Evolutionary conservation across 345 rosid species (phyloP).

Genomic region (Salix purpurea): DNA sequence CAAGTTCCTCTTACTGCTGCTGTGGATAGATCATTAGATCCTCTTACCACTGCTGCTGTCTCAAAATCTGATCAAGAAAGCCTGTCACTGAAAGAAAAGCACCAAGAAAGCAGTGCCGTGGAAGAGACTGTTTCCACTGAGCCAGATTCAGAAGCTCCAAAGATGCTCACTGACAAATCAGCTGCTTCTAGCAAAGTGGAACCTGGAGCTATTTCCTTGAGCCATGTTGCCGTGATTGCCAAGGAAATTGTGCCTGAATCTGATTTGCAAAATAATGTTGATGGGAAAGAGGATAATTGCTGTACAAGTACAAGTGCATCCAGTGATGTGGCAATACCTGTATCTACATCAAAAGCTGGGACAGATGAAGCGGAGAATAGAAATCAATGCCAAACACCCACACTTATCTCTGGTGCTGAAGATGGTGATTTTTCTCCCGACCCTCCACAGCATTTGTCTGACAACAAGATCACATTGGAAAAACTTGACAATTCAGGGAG

Average conservation of each 20-base stretch:
- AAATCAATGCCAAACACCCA: slow-evolving; percentile 20
- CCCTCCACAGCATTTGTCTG: slow-evolving; percentile 32
- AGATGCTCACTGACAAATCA: slow-evolving; percentile 15
- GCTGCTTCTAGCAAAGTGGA: slow-evolving; percentile 41
- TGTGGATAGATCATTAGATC: slow-evolving; percentile 32
- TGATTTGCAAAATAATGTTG: slow-evolving; percentile 34
- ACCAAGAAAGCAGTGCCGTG: slow-evolving; percentile 3
- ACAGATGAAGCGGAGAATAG: slow-evolving; percentile 24
- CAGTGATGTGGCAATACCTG: slow-evolving; percentile 28
- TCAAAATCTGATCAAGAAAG: slow-evolving; percentile 45
- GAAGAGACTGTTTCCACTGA: slow-evolving; percentile 32
- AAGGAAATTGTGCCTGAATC: slow-evolving; percentile 26
- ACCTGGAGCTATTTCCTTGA: slow-evolving; percentile 35
- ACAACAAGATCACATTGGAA: slow-evolving; percentile 25
- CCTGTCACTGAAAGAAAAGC: slow-evolving; percentile 33
- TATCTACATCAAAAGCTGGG: slow-evolving; percentile 28
- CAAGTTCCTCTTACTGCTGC: slow-evolving; percentile 23
- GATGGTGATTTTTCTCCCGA: slow-evolving; percentile 40
- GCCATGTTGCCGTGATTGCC: slow-evolving; percentile 28
- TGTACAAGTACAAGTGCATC: slow-evolving; percentile 11
- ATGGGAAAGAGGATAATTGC: slow-evolving; percentile 26
- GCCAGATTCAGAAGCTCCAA: slow-evolving; percentile 34
- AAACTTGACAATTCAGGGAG: slow-evolving; percentile 30
- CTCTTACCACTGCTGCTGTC: slow-evolving; percentile 20
- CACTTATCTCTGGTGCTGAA: slow-evolving; percentile 19